Evolutionary conservation across 208 protist genomes (phyloP).

Genomic region (Novymonas esmeraldas): DNA sequence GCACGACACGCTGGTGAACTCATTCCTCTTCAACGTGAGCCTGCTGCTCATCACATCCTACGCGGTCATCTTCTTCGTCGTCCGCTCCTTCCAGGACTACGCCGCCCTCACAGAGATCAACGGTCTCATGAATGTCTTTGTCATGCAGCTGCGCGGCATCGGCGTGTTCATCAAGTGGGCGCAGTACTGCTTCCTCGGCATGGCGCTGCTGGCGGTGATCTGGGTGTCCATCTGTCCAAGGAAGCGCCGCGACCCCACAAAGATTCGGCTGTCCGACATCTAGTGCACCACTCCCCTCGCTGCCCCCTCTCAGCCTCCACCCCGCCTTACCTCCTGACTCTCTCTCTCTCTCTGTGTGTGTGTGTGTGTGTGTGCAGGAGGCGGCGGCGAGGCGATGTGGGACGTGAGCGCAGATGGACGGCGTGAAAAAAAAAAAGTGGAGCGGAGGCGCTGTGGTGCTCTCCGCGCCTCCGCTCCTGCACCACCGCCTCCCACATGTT

Average conservation of each 20-base stretch:
- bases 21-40: constrained; percentile 94
- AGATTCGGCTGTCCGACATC: constrained; percentile 43
- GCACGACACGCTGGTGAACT: constrained; percentile 93
- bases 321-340: too few relatives aligned
- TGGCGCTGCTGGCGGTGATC: constrained; percentile 55
- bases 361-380: too few relatives aligned
- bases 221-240: constrained; percentile 62
- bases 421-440: too few relatives aligned
- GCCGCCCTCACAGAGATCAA: constrained; percentile 73
- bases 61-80: constrained; percentile 89
- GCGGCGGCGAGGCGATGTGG: too few relatives aligned
- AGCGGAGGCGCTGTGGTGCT: too few relatives aligned
- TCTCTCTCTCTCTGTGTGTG: too few relatives aligned
- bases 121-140: constrained; percentile 77
- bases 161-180: constrained; percentile 69
- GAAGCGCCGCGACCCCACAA: constrained; percentile 45
- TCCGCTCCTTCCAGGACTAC: constrained; percentile 86
- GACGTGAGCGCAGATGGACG: too few relatives aligned
- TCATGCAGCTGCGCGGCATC: constrained; percentile 73
- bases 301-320: background rate
- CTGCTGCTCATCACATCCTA: constrained; percentile 92
- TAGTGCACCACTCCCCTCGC: background rate
- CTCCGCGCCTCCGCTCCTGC: too few relatives aligned
- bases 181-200: constrained; percentile 70
- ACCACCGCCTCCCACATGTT: background rate